phyloP scores from a whole-genome alignment of 2,329 filamentous ascomycete species.

The Claviceps sp. region DNA sequence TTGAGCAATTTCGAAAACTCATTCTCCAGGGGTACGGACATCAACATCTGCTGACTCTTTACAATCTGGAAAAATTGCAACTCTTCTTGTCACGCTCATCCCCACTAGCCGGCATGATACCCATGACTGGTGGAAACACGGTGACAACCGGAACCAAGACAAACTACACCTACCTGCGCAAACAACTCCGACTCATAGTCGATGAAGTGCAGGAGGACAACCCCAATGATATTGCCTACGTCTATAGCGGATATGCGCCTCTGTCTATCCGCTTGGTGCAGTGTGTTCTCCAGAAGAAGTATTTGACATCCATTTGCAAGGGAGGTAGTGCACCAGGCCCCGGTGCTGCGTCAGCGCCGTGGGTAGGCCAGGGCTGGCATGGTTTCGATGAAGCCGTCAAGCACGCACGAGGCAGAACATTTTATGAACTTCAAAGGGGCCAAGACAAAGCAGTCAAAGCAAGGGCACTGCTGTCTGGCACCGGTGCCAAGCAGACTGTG shows the following conservation, averaged over 20 bases:
- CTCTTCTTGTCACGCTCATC: slow-evolving; percentile 68
- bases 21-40: slow-evolving; percentile 89
- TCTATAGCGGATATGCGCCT: slow-evolving; percentile 93
- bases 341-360: slow-evolving; percentile 25
- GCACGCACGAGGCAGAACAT: slow-evolving; percentile 74
- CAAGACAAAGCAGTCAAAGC: slow-evolving; percentile 88
- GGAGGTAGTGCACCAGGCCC: slow-evolving; percentile 34
- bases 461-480: slow-evolving; percentile 67
- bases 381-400: slow-evolving; percentile 89
- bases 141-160: slow-evolving; percentile 55
- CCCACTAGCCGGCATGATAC: slow-evolving; percentile 68
- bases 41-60: slow-evolving; percentile 82
- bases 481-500: slow-evolving; percentile 67
- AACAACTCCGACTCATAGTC: slow-evolving; percentile 75
- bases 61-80: slow-evolving; percentile 78
- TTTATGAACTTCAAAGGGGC: slow-evolving; percentile 84
- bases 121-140: slow-evolving; percentile 44
- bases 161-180: slow-evolving; percentile 81
- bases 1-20: slow-evolving; percentile 77
- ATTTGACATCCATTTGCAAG: slow-evolving; percentile 57
- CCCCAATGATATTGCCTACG: slow-evolving; percentile 91
- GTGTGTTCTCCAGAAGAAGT: slow-evolving; percentile 82
- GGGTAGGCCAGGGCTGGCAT: slow-evolving; percentile 68
- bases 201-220: slow-evolving; percentile 95
- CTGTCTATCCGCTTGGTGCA: slow-evolving; percentile 85